Evolutionary conservation across 371 early-diverging fungal species (phyloP).

Genomic region (Cokeromyces recurvatus): DNA sequence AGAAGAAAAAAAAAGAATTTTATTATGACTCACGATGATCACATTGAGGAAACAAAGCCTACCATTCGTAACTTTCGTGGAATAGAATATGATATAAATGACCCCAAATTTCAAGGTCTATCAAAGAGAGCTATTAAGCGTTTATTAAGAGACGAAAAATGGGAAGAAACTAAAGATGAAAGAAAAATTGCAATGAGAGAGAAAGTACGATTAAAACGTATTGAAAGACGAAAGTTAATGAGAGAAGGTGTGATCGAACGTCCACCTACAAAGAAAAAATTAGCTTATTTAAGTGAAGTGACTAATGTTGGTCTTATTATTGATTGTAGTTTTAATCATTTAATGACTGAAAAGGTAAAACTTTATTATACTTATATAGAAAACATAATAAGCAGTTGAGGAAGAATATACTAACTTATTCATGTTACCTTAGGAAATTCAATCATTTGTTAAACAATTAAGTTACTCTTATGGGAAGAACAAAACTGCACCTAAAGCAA

Average conservation of each 20-base stretch:
- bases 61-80: conserved; percentile 22
- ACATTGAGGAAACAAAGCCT: background rate
- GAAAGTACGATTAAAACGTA: conserved; percentile 22
- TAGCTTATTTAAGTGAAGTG: conserved; percentile 16
- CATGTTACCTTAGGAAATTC: no score
- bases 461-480: conserved; percentile 51
- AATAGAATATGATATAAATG: conserved; percentile 27
- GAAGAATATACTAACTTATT: no score
- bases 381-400: conserved; percentile 14
- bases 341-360: conserved; percentile 77
- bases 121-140: conserved; percentile 35
- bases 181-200: conserved; percentile 21
- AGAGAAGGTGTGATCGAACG: conserved; percentile 27
- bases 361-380: conserved; percentile 19
- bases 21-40: no score
- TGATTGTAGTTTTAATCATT: conserved; percentile 72
- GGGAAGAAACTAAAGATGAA: conserved; percentile 30
- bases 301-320: conserved; percentile 51
- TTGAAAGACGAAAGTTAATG: conserved; percentile 20
- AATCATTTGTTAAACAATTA: conserved; percentile 21
- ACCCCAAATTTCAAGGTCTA: conserved; percentile 36
- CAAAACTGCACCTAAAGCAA: conserved; percentile 37
- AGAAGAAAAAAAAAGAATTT: no score
- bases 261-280: conserved; percentile 24
- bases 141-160: conserved; percentile 28